These are phyloP conservation scores for Elongisporangium senticosum DNA, from an alignment of 352 stramenopile species.

Conservation along the genomic window DNA sequence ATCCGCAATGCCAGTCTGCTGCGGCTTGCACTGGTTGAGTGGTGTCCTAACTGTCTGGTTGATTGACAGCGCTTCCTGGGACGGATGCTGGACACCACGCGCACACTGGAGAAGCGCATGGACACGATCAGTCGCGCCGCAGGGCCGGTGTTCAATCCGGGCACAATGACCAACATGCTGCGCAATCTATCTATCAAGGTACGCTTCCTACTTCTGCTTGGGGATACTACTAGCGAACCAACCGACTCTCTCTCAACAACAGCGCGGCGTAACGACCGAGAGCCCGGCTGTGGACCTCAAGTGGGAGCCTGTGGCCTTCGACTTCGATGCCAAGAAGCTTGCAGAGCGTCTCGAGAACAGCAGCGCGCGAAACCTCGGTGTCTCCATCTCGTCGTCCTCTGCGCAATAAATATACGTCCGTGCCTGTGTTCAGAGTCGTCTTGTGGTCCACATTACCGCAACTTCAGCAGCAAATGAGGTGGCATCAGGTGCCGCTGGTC, in stretches of 20 bases:
- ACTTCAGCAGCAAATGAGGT: slow-evolving; percentile 39
- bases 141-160: slow-evolving; percentile 53
- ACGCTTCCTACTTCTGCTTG: too few relatives aligned
- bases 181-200: slow-evolving; percentile 73
- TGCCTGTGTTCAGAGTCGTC: not conserved
- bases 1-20: not conserved
- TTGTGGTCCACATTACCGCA: slow-evolving; percentile 1
- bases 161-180: slow-evolving; percentile 48
- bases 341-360: slow-evolving; percentile 47
- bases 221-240: not conserved
- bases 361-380: slow-evolving; percentile 46
- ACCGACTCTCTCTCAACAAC: not conserved
- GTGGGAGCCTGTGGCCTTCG: slow-evolving; percentile 59
- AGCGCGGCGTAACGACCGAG: slow-evolving; percentile 2
- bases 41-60: not conserved
- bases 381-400: slow-evolving; percentile 40
- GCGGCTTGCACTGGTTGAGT: too few relatives aligned
- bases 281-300: slow-evolving; percentile 23
- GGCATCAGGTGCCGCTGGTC: slow-evolving; percentile 32
- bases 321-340: slow-evolving; percentile 46
- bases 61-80: slow-evolving; percentile 44
- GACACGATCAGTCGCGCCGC: slow-evolving; percentile 47
- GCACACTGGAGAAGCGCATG: slow-evolving; percentile 58
- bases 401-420: slow-evolving; percentile 1
- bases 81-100: slow-evolving; percentile 47